Conservation (phyloP, 192 early-diverging fungal species). For the Backusella sp. region DNA sequence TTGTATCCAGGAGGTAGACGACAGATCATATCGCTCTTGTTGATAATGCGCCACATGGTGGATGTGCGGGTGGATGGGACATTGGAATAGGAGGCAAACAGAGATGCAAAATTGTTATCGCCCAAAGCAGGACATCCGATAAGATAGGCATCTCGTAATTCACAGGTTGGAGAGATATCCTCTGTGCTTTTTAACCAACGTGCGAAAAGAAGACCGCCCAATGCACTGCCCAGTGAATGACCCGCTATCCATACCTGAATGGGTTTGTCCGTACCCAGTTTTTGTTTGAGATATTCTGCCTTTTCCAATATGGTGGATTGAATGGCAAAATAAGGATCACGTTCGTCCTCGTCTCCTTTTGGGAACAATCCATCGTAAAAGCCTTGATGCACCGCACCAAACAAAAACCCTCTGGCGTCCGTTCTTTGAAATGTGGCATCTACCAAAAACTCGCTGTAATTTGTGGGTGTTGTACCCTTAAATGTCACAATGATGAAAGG, state of each 20-base stretch:
- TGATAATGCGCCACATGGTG: constrained; percentile 45
- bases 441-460: constrained; percentile 48
- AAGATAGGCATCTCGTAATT: constrained; percentile 44
- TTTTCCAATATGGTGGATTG: constrained; percentile 35
- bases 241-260: constrained; percentile 54
- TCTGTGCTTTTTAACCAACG: constrained; percentile 39
- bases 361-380: constrained; percentile 50
- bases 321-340: constrained; percentile 44
- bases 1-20: constrained; percentile 41
- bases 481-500: constrained; percentile 46
- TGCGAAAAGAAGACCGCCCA: constrained; percentile 42
- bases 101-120: constrained; percentile 43
- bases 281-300: constrained; percentile 23
- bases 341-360: constrained; percentile 26
- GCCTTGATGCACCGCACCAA: constrained; percentile 51
- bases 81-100: constrained; percentile 37
- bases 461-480: constrained; percentile 52
- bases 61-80: constrained; percentile 12
- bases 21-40: constrained; percentile 44
- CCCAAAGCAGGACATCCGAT: constrained; percentile 47
- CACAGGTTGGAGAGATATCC: constrained; percentile 2
- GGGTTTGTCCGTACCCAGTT: constrained; percentile 16
- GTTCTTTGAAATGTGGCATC: constrained; percentile 49
- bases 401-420: constrained; percentile 47
- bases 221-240: constrained; percentile 52